phyloP scores from a whole-genome alignment of 257 asterid genomes.

The Lantana camara region DNA sequence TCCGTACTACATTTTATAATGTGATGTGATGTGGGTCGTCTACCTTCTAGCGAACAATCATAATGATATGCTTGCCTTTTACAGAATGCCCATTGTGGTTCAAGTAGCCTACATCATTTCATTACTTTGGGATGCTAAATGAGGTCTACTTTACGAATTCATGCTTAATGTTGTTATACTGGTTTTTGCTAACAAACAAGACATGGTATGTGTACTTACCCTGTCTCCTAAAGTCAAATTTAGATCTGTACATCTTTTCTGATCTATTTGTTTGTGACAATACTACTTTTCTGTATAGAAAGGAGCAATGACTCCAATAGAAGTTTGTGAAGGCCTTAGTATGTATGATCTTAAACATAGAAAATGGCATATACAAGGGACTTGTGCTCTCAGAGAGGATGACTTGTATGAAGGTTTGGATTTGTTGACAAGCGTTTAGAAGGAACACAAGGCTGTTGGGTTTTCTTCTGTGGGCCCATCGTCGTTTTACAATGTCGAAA shows the following conservation, averaged over 20 bases:
- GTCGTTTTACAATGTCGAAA: slow-evolving; percentile 55
- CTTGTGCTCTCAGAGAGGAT: slow-evolving; percentile 79
- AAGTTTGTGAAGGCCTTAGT: slow-evolving; percentile 81
- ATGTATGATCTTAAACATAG: slow-evolving; percentile 69
- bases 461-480: slow-evolving; percentile 71
- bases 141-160: too few species aligned
- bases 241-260: not conserved
- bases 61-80: too few species aligned
- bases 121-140: too few species aligned
- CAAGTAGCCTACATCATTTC: too few species aligned
- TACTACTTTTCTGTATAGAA: slow-evolving; percentile 45
- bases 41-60: too few species aligned
- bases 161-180: slow-evolving; percentile 93
- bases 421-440: slow-evolving; percentile 74
- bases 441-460: slow-evolving; percentile 70
- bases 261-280: slow-evolving; percentile 9
- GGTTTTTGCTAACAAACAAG: slow-evolving; percentile 97
- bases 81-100: too few species aligned
- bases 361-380: slow-evolving; percentile 88
- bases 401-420: slow-evolving; percentile 87
- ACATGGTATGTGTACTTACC: slow-evolving; percentile 59
- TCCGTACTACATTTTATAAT: too few species aligned
- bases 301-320: slow-evolving; percentile 92
- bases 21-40: too few species aligned
- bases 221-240: slow-evolving; percentile 11